Conservation (phyloP, 176 grass and related monocot species). For the Stipa capillata region DNA sequence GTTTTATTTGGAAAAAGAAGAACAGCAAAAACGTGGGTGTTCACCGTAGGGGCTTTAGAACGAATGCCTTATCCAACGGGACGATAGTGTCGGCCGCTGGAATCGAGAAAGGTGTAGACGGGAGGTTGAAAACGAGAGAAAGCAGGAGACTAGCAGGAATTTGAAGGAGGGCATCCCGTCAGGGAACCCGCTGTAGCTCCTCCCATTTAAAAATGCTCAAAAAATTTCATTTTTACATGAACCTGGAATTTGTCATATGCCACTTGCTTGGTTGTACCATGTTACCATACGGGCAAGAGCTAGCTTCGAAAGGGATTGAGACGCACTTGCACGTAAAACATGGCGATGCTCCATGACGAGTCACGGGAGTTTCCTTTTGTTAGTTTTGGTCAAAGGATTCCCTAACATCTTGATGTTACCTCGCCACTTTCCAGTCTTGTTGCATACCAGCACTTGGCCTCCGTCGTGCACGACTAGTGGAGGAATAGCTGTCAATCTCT, state of each 20-base stretch:
- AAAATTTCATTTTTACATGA: neutral
- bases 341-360: neutral
- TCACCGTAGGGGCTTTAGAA: neutral
- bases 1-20: neutral
- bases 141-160: no score
- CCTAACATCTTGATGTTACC: neutral
- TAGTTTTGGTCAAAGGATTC: neutral
- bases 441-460: no score
- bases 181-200: no score
- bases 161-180: no score
- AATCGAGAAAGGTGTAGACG: no score
- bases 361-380: neutral
- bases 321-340: neutral
- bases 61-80: neutral
- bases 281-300: neutral
- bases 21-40: neutral
- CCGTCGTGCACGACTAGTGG: no score
- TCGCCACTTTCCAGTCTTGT: neutral
- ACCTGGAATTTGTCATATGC: no score
- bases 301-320: neutral
- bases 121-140: no score
- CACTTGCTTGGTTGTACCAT: no score
- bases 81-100: neutral
- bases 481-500: no score
- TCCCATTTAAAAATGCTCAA: no score